Evolutionary conservation across 306 rosid genomes (phyloP).

Genomic region (Gastrolobium villosum): DNA sequence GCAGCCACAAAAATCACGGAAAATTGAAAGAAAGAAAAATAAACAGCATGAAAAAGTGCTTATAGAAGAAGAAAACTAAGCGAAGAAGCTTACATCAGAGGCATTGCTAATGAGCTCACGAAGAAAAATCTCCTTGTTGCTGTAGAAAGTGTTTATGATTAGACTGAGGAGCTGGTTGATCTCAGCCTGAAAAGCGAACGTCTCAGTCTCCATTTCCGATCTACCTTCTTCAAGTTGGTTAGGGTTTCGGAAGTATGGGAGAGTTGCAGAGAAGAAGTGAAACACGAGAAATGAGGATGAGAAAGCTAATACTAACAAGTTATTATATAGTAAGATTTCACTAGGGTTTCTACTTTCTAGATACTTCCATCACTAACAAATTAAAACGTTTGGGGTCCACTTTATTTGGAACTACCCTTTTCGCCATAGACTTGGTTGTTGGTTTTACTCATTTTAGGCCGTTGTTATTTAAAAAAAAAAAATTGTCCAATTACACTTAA

Average conservation of each 20-base stretch:
- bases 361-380: constrained; percentile 35
- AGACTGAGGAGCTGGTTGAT: constrained; percentile 92
- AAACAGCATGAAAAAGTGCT: not conserved
- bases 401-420: too few species aligned
- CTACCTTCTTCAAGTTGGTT: not conserved
- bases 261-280: not conserved
- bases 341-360: constrained; percentile 49
- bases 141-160: constrained; percentile 91
- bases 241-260: not conserved
- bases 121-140: constrained; percentile 94
- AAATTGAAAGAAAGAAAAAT: not conserved
- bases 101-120: constrained; percentile 89
- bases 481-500: too few species aligned
- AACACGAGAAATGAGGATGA: too few species aligned
- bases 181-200: constrained; percentile 96
- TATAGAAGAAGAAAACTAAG: not conserved
- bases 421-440: too few species aligned
- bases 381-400: not conserved
- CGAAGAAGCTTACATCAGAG: constrained; percentile 62
- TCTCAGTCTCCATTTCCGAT: constrained; percentile 68
- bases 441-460: too few species aligned
- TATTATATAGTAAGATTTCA: constrained; percentile 9
- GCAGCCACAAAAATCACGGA: not conserved
- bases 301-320: too few species aligned
- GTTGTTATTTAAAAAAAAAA: too few species aligned